A percentile compares a stretch with the other conserved stretches of the same genome.
phyloP scores from a whole-genome alignment of 495 filamentous ascomycete genomes.

The Xylaria castorea region DNA sequence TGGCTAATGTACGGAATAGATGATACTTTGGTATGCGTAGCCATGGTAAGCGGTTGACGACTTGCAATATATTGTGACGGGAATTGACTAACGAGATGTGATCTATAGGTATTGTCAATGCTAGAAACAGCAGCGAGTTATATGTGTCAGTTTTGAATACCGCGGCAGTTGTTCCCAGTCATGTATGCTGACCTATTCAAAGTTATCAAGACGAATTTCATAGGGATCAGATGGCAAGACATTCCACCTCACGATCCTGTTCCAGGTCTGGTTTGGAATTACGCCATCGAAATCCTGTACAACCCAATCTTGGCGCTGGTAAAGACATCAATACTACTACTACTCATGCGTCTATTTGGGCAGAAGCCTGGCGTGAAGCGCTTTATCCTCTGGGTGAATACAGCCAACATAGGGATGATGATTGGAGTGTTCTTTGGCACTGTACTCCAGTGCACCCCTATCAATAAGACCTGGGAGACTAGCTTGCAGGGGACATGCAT shows the following conservation, averaged over 20 bases:
- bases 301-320: conserved; percentile 67
- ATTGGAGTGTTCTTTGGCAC: conserved; percentile 62
- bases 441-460: conserved; percentile 64
- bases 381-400: conserved; percentile 56
- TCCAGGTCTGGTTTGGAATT: conserved; percentile 53
- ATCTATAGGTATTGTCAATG: conserved; percentile 43
- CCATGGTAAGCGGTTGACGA: conserved; percentile 43
- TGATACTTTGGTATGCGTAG: conserved; percentile 52
- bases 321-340: conserved; percentile 65
- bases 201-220: conserved; percentile 62
- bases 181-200: conserved; percentile 19
- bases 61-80: conserved; percentile 12
- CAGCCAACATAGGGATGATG: conserved; percentile 59
- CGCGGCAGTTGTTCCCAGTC: not conserved
- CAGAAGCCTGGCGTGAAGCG: conserved; percentile 53
- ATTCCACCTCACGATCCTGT: conserved; percentile 53
- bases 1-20: conserved; percentile 32
- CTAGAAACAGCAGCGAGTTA: conserved; percentile 52
- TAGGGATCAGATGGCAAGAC: conserved; percentile 56
- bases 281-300: conserved; percentile 66
- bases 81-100: conserved; percentile 41
- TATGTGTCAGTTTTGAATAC: conserved; percentile 45
- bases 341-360: conserved; percentile 59
- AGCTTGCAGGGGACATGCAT: conserved; percentile 55
- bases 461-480: conserved; percentile 55